Conservation (phyloP, 371 early-diverging fungal genomes). For the Lichtheimia ornata region DNA sequence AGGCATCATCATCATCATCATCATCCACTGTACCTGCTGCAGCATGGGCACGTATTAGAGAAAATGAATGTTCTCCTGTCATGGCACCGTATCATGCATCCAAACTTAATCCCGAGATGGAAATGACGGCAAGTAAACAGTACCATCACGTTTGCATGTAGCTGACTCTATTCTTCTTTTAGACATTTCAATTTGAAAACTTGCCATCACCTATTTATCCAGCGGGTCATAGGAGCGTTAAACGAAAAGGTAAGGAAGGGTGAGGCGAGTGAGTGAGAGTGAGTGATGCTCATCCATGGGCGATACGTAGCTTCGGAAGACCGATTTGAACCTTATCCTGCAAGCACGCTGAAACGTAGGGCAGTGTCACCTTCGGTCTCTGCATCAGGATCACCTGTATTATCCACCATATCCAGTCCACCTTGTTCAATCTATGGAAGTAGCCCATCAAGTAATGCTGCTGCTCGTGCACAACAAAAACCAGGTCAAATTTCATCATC, state of each 20-base stretch:
- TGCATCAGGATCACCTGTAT: conserved; percentile 40
- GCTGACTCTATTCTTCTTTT: neutral
- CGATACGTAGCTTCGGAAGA: conserved; percentile 35
- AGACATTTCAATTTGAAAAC: conserved; percentile 46
- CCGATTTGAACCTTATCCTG: conserved; percentile 34
- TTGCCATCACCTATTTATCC: conserved; percentile 33
- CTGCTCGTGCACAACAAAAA: conserved; percentile 36
- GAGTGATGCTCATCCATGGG: no score
- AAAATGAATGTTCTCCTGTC: conserved; percentile 25
- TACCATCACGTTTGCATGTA: no score
- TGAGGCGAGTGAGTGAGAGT: no score
- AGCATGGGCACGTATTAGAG: conserved; percentile 38
- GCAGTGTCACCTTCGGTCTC: conserved; percentile 52
- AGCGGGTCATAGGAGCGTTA: conserved; percentile 28
- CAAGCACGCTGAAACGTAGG: conserved; percentile 35
- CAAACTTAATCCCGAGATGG: conserved; percentile 47
- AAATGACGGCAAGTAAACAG: conserved; percentile 37
- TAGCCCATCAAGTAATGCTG: conserved; percentile 29
- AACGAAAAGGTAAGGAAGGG: conserved; percentile 39
- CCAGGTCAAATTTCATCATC: conserved; percentile 19
- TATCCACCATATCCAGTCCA: conserved; percentile 38
- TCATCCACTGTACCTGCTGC: conserved; percentile 32
- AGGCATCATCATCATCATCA: neutral
- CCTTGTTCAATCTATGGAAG: conserved; percentile 29
- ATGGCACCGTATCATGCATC: conserved; percentile 42